Evolutionary conservation across 2,329 filamentous ascomycete species (phyloP).

Genomic region (Alternaria gansuensis): DNA sequence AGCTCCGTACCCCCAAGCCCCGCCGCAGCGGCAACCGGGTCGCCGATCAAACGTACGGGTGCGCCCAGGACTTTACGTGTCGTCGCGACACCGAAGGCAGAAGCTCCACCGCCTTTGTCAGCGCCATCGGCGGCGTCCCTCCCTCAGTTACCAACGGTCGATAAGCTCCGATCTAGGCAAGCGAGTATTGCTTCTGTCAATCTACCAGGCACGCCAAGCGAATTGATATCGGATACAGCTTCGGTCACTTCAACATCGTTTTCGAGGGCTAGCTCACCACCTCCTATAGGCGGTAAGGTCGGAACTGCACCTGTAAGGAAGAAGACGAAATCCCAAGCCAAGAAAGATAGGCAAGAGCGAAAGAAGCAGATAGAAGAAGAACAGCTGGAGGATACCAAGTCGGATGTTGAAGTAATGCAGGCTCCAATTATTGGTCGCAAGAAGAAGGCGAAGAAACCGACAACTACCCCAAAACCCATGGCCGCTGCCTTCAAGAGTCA

Average conservation of each 20-base stretch:
- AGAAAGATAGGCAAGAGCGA: slow-evolving; percentile 73
- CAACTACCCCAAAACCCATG: slow-evolving; percentile 39
- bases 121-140: slow-evolving; percentile 42
- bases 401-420: slow-evolving; percentile 62
- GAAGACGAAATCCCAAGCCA: slow-evolving; percentile 80
- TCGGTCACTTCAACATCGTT: slow-evolving; percentile 77
- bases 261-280: slow-evolving; percentile 76
- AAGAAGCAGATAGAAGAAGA: slow-evolving; percentile 71
- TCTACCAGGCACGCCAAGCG: slow-evolving; percentile 78
- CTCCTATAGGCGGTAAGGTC: slow-evolving; percentile 66
- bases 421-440: slow-evolving; percentile 81
- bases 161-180: slow-evolving; percentile 60
- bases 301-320: slow-evolving; percentile 73
- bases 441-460: slow-evolving; percentile 81
- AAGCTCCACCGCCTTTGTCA: slow-evolving; percentile 59
- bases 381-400: slow-evolving; percentile 58
- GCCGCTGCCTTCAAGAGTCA: slow-evolving; percentile 37
- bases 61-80: slow-evolving; percentile 74
- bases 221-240: slow-evolving; percentile 78
- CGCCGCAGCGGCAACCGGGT: slow-evolving; percentile 61
- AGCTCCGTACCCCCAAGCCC: slow-evolving; percentile 61
- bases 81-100: slow-evolving; percentile 71
- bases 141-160: slow-evolving; percentile 49
- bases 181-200: slow-evolving; percentile 66
- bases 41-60: slow-evolving; percentile 53